A percentile compares a stretch with the other conserved stretches of the same genome.
phyloP scores from a whole-genome alignment of 345 rosid species.

The Syzygium aqueum region DNA sequence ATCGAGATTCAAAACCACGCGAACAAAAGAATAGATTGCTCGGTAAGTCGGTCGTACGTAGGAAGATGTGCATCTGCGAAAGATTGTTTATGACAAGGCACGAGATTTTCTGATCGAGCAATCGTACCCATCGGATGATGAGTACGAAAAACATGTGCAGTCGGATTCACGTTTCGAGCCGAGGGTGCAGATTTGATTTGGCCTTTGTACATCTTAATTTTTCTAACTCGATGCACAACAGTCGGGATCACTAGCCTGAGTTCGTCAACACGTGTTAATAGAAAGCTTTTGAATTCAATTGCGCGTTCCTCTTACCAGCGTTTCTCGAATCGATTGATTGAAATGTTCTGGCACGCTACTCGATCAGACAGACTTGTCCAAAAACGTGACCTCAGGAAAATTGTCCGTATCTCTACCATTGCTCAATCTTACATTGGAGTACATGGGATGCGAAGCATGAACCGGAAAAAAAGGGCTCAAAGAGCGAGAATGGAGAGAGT shows the following conservation, averaged over 20 bases:
- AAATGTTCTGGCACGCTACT: background rate
- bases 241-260: background rate
- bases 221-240: background rate
- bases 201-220: background rate
- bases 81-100: background rate
- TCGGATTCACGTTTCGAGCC: background rate
- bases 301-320: rapidly evolving
- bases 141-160: background rate
- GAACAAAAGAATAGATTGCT: background rate
- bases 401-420: background rate
- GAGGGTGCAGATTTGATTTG: background rate
- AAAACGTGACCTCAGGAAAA: background rate
- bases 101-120: background rate
- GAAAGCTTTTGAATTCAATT: background rate
- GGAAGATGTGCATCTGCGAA: background rate
- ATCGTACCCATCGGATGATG: background rate
- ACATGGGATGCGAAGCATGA: background rate
- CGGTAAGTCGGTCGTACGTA: background rate
- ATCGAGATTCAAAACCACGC: background rate
- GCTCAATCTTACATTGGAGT: background rate
- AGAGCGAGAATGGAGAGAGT: constrained; percentile 15
- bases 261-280: background rate
- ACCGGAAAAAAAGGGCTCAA: background rate
- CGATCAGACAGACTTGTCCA: background rate
- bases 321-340: rapidly evolving